Evolutionary conservation across 345 rosid genomes (phyloP).

Genomic region (Excoecaria agallocha): DNA sequence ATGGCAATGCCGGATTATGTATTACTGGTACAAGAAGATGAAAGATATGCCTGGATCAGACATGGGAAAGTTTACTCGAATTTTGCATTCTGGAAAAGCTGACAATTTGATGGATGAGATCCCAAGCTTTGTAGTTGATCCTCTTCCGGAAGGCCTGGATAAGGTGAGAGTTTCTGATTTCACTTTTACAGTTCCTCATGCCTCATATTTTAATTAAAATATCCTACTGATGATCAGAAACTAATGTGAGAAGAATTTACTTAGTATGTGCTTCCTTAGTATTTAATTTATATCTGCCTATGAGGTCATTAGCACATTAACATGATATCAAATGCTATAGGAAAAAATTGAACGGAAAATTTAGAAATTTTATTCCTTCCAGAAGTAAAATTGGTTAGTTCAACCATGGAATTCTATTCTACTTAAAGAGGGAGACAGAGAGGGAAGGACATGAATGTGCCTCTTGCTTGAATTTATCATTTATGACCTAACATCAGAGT

Average conservation of each 20-base stretch:
- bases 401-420: neutral
- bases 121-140: conserved; percentile 81
- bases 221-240: neutral
- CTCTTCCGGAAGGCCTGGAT: conserved; percentile 89
- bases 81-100: conserved; percentile 81
- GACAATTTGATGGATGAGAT: conserved; percentile 93
- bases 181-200: neutral
- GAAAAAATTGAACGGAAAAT: neutral
- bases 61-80: conserved; percentile 91
- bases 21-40: conserved; percentile 83
- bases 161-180: conserved; percentile 43
- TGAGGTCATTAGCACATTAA: neutral
- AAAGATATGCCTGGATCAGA: conserved; percentile 79
- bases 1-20: conserved; percentile 98
- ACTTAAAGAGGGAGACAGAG: neutral
- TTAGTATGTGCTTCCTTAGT: neutral
- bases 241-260: neutral
- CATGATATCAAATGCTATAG: neutral
- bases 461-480: neutral
- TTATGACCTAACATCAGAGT: neutral
- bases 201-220: neutral
- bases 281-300: neutral
- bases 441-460: neutral
- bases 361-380: neutral
- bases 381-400: neutral